Evolutionary conservation across 805 yeast species (phyloP), one percentile per base, ranked within the genome.

Genomic region (Saccharomycopsis javanensis): DNA sequence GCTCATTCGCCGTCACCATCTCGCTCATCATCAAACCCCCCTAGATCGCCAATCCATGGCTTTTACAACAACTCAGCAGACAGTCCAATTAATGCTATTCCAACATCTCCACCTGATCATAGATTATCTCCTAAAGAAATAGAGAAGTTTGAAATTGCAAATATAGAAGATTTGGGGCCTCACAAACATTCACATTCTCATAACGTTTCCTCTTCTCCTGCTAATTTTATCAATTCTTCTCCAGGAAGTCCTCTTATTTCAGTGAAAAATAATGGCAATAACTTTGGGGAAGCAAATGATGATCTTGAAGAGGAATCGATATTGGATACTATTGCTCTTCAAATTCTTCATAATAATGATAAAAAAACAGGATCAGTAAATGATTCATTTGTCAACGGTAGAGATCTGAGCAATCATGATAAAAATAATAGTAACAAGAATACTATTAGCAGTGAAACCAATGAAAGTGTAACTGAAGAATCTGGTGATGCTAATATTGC

Each of bases 121-220:
- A 16, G 18, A 52, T 52, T 55, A 50, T 54, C 51, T 53, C 56
- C 50, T 16, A 64, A 62, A 48, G 70, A 67, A 54, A 69, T 69
- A 4, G 71, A 68, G 59, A 61, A 67, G 30, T 68, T 68, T 55
- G 71, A 68, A 58, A 61, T 64, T 62, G 69, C 69, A 5, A 68
- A 68, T 38, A 62, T 68, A 2, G 70, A 67, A 42, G 71, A 68
- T 45, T 62, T 68, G 53, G 71, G 71, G 1, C 48, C 48, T 4
- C 48, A 42, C 15, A 42, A 42, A 23, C 48, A 42, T 20, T 20
- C 48, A 18, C 48, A 42, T 42, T 5, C 13, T 4, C 48, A 42
- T n/a, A 42, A 20, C 25, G 5, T 8, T n/a, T 2, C 15, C 13
- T 18, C n/a, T 23, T 42, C 48, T 23, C 25, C 46, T 38, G 20